These are phyloP conservation scores for Zoysia matrella DNA, from an alignment of 202 grass and related monocot genomes.

Conservation along the genomic window DNA sequence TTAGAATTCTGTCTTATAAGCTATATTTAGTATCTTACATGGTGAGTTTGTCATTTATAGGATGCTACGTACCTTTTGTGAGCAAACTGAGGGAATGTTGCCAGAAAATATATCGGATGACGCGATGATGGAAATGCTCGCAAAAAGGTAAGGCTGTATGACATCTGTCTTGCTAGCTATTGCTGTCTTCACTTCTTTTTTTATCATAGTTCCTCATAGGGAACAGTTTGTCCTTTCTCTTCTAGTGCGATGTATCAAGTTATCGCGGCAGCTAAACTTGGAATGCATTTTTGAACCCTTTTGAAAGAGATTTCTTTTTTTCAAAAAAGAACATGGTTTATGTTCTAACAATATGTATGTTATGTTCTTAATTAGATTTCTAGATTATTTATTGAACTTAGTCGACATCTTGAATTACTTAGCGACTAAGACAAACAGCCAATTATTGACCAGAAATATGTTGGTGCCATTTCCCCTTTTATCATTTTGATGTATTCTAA, in stretches of 20 bases:
- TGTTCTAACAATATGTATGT: background rate
- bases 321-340: conserved; percentile 16
- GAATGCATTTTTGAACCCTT: background rate
- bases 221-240: background rate
- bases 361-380: conserved; percentile 26
- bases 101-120: conserved; percentile 59
- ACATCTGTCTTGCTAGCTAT: background rate
- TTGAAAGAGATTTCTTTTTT: conserved; percentile 24
- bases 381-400: conserved; percentile 14
- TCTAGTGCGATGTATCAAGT: background rate
- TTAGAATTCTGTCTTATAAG: background rate
- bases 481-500: background rate
- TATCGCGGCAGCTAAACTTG: background rate
- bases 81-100: conserved; percentile 68
- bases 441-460: background rate
- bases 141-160: conserved; percentile 57
- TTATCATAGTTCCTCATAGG: conserved; percentile 17
- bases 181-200: conserved; percentile 17
- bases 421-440: background rate
- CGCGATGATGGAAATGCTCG: conserved; percentile 75
- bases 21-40: conserved; percentile 22
- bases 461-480: background rate
- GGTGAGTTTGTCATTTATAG: conserved; percentile 52
- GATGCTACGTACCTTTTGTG: conserved; percentile 87
- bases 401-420: background rate